Evolutionary conservation across 192 early-diverging fungal genomes (phyloP), one percentile per base, ranked within the genome.

Genomic region (Backusella australiensis): DNA sequence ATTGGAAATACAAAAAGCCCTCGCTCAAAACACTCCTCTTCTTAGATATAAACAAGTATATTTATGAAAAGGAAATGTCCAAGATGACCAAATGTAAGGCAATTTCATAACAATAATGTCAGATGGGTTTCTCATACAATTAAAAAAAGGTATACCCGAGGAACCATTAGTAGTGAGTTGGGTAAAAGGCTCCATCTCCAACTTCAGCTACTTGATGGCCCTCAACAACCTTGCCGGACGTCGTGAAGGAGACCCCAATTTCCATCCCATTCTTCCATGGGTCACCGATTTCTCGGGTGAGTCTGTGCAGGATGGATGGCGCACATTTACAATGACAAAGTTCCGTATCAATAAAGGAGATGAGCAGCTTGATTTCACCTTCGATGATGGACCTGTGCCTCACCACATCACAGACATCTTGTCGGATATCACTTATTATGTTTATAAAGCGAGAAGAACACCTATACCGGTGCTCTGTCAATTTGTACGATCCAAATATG

Each of bases 131-230:
- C 15, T 34, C 29, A 35, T 35, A 29, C 9, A 49, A 21, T 70
- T 7, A 19, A 3, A 34, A 3, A 34, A 44, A 90, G 86, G 73
- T 35, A 83, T 89, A 34, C 77, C 77, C 67, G 78, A 85, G 41
- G 83, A 87, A 38, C 75, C 82, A 3, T 68, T 87, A 0, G 88
- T 87, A 4, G 82, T 86, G 70, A 83, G 85, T 36, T 98, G 97
- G 97, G 87, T 91, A 39, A 86, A 84, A 19, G 89, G 94, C 21
- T 90, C 96, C 72, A 91, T 98, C 41, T 94, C 93, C 53, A 99
- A 99, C 77, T 99, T 93, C 80, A 93, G 96, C 69, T 99, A 99
- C 79, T 73, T 99, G 68, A 96, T 98, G 94, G 87, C 87, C 2
- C 83, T 99, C 7, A 99, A 99, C 76, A 90, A 93, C 15, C 77